Conservation (phyloP, 352 stramenopile genomes). For the Porosira glacialis region DNA sequence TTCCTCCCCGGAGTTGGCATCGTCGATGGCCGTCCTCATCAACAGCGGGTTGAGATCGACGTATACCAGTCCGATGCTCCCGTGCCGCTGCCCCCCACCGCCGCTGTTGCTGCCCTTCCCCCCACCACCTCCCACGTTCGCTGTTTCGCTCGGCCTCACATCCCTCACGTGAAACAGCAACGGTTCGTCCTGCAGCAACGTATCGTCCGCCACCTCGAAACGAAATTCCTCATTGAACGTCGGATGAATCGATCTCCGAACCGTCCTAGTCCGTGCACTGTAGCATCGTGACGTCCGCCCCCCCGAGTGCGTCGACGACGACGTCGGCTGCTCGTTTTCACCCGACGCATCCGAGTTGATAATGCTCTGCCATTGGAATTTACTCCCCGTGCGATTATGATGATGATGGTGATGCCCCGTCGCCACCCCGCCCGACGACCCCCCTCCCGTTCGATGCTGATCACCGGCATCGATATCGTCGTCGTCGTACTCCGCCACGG, state of each 20-base stretch:
- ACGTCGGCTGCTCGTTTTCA: no score
- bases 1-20: conserved; percentile 75
- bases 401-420: background rate
- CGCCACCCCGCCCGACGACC: conserved; percentile 2
- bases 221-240: conserved; percentile 97
- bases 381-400: conserved; percentile 17
- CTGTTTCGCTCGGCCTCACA: no score
- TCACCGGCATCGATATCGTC: no score
- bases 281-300: conserved; percentile 56
- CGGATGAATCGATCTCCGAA: conserved; percentile 84
- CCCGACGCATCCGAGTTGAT: background rate
- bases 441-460: no score
- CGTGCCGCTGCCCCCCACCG: no score
- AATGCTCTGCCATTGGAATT: conserved; percentile 38
- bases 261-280: conserved; percentile 63
- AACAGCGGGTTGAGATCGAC: conserved; percentile 97
- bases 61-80: conserved; percentile 95
- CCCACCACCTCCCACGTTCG: no score
- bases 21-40: conserved; percentile 78
- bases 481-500: conserved; percentile 79
- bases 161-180: conserved; percentile 92
- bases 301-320: no score
- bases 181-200: conserved; percentile 94
- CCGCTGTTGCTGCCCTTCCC: no score
- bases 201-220: conserved; percentile 97